Evolutionary conservation across 352 stramenopile species (phyloP).

Genomic region (Globisporangium uncinulatum): DNA sequence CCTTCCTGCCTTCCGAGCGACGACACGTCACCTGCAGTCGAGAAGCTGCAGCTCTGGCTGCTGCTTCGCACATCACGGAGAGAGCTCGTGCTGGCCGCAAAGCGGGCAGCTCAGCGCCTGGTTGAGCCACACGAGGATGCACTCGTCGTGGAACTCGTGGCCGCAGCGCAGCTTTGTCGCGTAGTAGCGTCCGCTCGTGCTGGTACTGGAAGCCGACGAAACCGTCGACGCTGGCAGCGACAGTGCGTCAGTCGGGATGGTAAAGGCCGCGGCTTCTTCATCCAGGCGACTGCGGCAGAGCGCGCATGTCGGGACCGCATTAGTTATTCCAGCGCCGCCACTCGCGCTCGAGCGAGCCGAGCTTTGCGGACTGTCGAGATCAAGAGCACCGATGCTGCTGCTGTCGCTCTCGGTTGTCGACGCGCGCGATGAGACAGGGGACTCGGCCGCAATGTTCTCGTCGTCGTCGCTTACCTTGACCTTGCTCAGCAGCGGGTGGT

Average conservation of each 20-base stretch:
- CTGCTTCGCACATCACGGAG: neutral
- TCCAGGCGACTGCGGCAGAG: conserved; percentile 7
- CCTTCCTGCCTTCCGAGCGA: neutral
- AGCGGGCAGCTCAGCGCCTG: conserved; percentile 6
- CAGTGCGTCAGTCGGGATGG: neutral
- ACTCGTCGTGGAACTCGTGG: conserved; percentile 16
- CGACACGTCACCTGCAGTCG: conserved; percentile 3
- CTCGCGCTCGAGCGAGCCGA: neutral
- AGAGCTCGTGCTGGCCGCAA: conserved; percentile 1
- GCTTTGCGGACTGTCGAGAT: neutral
- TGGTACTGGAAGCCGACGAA: neutral
- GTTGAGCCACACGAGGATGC: conserved; percentile 9
- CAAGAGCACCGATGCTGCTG: neutral
- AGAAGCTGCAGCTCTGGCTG: neutral
- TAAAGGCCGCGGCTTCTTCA: conserved; percentile 6
- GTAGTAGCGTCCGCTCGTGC: neutral
- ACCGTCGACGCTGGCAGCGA: neutral
- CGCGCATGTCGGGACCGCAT: neutral
- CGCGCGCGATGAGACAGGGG: neutral
- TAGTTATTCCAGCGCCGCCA: neutral
- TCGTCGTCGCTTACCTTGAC: conserved; percentile 6
- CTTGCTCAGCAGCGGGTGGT: conserved; percentile 5
- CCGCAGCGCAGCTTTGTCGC: conserved; percentile 10
- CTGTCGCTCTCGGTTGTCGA: neutral
- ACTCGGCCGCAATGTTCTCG: too few relatives aligned